Percentiles rank a stretch among this genome's conserved stretches.
Conservation (phyloP, 306 rosid genomes). For the Prunus dulcis region DNA sequence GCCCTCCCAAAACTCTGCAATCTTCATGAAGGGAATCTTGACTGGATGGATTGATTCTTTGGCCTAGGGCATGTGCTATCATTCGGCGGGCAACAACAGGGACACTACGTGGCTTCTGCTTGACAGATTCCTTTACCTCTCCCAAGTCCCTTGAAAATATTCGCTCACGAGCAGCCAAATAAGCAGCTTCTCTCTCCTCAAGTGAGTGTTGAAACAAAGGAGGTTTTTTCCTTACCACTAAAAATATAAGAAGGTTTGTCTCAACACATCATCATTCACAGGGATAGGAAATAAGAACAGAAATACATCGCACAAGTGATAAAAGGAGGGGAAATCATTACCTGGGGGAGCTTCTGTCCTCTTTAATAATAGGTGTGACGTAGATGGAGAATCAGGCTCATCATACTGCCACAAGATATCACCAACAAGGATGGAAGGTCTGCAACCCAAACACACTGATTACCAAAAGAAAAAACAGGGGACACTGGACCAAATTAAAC, state of each 20-base stretch:
- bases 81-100: conserved; percentile 94
- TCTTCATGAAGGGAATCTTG: conserved; percentile 32
- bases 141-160: conserved; percentile 63
- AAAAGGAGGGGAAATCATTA: conserved; percentile 17
- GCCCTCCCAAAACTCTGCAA: conserved; percentile 30
- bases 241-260: conserved; percentile 19
- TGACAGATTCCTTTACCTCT: conserved; percentile 46
- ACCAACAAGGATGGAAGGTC: conserved; percentile 94
- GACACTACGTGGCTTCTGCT: conserved; percentile 63
- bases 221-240: conserved; percentile 39
- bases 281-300: not conserved
- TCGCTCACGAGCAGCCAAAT: conserved; percentile 85
- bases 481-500: not conserved
- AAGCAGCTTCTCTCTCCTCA: conserved; percentile 83
- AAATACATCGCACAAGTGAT: not conserved
- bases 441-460: conserved; percentile 44
- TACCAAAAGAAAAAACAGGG: not conserved
- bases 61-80: conserved; percentile 97
- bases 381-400: conserved; percentile 56
- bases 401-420: conserved; percentile 82
- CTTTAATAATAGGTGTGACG: conserved; percentile 70
- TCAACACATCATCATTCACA: conserved; percentile 5
- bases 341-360: conserved; percentile 71
- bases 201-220: conserved; percentile 55
- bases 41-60: conserved; percentile 52